Conservation (phyloP, 2,329 filamentous ascomycete species). For the Talaromyces sp. region DNA sequence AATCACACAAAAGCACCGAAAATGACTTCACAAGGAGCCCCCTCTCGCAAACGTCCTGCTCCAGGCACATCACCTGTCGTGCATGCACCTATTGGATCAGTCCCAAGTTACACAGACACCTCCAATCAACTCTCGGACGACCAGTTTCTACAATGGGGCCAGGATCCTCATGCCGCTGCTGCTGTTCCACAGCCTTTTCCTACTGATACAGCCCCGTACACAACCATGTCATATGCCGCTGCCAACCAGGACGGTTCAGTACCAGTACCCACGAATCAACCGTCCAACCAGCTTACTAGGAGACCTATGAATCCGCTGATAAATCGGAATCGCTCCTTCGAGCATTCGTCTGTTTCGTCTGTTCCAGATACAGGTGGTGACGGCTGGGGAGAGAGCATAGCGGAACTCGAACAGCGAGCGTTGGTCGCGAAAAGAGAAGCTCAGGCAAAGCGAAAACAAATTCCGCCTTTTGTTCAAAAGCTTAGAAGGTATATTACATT, state of each 20-base stretch:
- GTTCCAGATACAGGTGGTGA: slow-evolving; percentile 25
- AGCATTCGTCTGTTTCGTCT: slow-evolving; percentile 24
- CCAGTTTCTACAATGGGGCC: slow-evolving; percentile 53
- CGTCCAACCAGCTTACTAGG: slow-evolving; percentile 41
- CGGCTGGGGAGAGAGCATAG: slow-evolving; percentile 60
- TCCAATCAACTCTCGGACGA: slow-evolving; percentile 45
- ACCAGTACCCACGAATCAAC: slow-evolving; percentile 42
- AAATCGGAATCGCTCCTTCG: slow-evolving; percentile 35
- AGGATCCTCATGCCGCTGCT: slow-evolving; percentile 34
- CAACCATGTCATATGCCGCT: slow-evolving; percentile 21
- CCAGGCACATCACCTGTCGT: slow-evolving; percentile 64
- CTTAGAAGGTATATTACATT: slow-evolving; percentile 71
- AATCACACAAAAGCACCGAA: neutral
- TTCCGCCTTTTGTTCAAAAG: slow-evolving; percentile 96
- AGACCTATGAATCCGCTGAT: slow-evolving; percentile 36
- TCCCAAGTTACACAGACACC: slow-evolving; percentile 43
- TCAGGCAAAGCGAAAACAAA: slow-evolving; percentile 85
- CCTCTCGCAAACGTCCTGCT: slow-evolving; percentile 64
- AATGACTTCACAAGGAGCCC: slow-evolving; percentile 41
- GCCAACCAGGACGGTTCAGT: slow-evolving; percentile 49
- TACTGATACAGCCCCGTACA: slow-evolving; percentile 38
- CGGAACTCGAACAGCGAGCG: slow-evolving; percentile 73
- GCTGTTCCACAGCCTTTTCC: slow-evolving; percentile 26
- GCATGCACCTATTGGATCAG: slow-evolving; percentile 50
- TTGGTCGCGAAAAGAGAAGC: slow-evolving; percentile 79